Evolutionary conservation across 208 protist species (phyloP).

Genomic region (Crithidia acanthocephali): DNA sequence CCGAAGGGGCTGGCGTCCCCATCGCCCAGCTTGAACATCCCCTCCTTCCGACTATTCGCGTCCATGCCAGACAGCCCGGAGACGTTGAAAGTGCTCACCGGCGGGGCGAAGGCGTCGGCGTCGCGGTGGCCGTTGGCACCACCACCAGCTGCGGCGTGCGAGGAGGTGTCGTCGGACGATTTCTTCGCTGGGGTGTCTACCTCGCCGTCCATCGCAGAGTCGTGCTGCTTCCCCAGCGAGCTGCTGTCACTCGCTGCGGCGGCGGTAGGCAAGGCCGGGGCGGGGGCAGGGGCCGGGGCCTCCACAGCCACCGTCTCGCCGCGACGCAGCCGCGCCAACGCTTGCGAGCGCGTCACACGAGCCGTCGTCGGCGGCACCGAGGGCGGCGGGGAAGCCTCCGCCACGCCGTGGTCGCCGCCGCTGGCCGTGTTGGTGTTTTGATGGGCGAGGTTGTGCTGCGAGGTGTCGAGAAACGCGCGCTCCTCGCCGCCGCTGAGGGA

Average conservation of each 20-base stretch:
- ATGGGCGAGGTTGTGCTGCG: slow-evolving; percentile 11
- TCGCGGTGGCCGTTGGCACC: neutral
- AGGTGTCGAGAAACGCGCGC: slow-evolving; percentile 9
- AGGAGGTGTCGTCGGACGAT: slow-evolving; percentile 20
- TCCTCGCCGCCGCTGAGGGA: slow-evolving; percentile 11
- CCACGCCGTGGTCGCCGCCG: neutral
- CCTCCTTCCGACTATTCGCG: neutral
- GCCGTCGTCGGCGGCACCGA: slow-evolving; percentile 1
- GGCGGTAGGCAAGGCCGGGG: neutral
- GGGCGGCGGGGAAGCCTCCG: neutral
- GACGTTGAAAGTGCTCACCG: slow-evolving; percentile 16
- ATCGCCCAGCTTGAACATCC: slow-evolving; percentile 6
- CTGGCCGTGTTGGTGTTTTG: neutral
- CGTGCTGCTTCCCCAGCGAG: slow-evolving; percentile 16
- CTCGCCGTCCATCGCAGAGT: slow-evolving; percentile 8
- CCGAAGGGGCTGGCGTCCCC: slow-evolving; percentile 1
- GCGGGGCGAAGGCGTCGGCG: neutral
- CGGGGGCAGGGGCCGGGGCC: neutral
- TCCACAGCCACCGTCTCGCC: slow-evolving; percentile 1
- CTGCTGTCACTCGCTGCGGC: slow-evolving; percentile 1
- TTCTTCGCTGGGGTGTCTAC: slow-evolving; percentile 18
- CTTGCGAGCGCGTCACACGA: slow-evolving; percentile 19
- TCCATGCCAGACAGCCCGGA: neutral
- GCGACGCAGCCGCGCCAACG: slow-evolving; percentile 13
- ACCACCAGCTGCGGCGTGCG: slow-evolving; percentile 4